Evolutionary conservation across 108 stramenopile genomes (phyloP).

Genomic region (Fragilariopsis cylindrus): DNA sequence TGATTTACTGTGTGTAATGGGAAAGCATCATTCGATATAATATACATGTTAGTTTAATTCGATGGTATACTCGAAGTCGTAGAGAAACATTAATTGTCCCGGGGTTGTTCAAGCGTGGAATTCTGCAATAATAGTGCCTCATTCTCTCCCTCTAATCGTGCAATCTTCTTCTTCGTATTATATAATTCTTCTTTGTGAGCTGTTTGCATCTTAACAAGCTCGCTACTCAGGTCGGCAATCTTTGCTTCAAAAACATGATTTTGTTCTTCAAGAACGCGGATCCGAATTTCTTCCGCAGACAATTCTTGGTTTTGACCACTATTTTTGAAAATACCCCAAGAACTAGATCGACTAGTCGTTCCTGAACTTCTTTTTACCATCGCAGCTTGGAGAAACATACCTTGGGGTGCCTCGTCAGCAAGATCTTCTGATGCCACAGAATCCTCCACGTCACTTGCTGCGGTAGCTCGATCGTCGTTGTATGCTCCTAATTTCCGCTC

Average conservation of each 20-base stretch:
- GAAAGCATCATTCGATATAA: too few relatives aligned
- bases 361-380: constrained; percentile 29
- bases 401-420: constrained; percentile 32
- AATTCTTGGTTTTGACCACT: constrained; percentile 17
- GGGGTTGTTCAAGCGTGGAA: constrained; percentile 3
- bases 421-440: background rate
- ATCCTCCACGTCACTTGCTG: constrained; percentile 4
- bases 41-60: too few relatives aligned
- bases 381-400: constrained; percentile 34
- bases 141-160: constrained; percentile 40
- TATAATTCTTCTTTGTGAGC: constrained; percentile 46
- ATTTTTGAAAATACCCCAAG: constrained; percentile 18
- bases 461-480: background rate
- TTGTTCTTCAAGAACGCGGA: constrained; percentile 33
- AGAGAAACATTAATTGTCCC: too few relatives aligned
- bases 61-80: too few relatives aligned
- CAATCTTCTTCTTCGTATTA: constrained; percentile 34
- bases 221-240: constrained; percentile 35
- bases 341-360: background rate
- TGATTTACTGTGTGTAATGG: too few relatives aligned
- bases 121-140: constrained; percentile 33
- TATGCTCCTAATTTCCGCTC: constrained; percentile 24
- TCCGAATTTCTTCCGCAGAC: constrained; percentile 31
- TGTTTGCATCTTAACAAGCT: constrained; percentile 41
- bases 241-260: constrained; percentile 24